phyloP scores from a whole-genome alignment of 2,329 filamentous ascomycete species.

The Orbilia oligospora region DNA sequence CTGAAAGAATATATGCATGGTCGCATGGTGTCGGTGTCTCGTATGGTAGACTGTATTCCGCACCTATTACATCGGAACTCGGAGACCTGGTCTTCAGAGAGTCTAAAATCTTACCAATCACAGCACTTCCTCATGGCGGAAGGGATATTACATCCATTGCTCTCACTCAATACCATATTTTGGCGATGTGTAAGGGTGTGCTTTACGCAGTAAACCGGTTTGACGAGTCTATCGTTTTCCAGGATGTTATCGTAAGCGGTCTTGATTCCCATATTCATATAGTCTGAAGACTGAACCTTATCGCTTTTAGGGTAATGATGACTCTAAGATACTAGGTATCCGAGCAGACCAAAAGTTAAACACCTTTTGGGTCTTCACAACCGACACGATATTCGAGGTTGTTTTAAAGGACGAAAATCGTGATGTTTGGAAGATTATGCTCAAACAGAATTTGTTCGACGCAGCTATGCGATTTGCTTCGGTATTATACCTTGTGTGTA shows the following conservation, averaged over 20 bases:
- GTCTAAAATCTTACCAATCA: slow-evolving; percentile 81
- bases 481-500: slow-evolving; percentile 18
- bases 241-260: slow-evolving; percentile 80
- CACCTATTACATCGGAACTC: slow-evolving; percentile 75
- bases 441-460: slow-evolving; percentile 88
- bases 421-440: slow-evolving; percentile 94
- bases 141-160: slow-evolving; percentile 80
- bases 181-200: slow-evolving; percentile 84
- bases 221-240: slow-evolving; percentile 86
- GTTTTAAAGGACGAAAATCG: slow-evolving; percentile 90
- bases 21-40: slow-evolving; percentile 87
- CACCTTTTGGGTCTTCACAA: slow-evolving; percentile 96
- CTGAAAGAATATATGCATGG: slow-evolving; percentile 89
- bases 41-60: slow-evolving; percentile 82
- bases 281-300: background rate
- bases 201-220: slow-evolving; percentile 89
- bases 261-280: background rate
- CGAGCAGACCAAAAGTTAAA: slow-evolving; percentile 93
- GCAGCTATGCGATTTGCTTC: slow-evolving; percentile 84
- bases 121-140: slow-evolving; percentile 77
- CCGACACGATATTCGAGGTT: slow-evolving; percentile 92
- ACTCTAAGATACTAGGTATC: slow-evolving; percentile 84
- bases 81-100: slow-evolving; percentile 82
- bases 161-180: slow-evolving; percentile 92
- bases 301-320: slow-evolving; percentile 71